Evolutionary conservation across 768 basidiomycete genomes (phyloP).

Genomic region (Leccinum obscurum): DNA sequence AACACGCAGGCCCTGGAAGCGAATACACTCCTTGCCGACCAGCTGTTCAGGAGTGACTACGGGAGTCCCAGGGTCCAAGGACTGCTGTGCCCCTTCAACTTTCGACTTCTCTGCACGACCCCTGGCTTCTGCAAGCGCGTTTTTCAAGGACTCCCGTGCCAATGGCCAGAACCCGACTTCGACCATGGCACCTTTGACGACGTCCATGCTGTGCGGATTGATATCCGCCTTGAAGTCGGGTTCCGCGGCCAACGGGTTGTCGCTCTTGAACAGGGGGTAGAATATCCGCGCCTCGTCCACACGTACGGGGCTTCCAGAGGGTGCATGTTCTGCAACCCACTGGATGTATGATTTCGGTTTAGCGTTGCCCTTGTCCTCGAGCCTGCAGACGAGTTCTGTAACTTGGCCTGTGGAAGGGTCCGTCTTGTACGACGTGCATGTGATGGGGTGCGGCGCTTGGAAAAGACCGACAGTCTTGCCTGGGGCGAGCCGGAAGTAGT

Average conservation of each 20-base stretch:
- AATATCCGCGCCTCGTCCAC: slow-evolving; percentile 93
- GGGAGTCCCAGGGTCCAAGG: slow-evolving; percentile 56
- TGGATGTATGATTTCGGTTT: slow-evolving; percentile 96
- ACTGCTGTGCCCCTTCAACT: slow-evolving; percentile 39
- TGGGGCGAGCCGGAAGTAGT: slow-evolving; percentile 97
- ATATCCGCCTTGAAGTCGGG: slow-evolving; percentile 85
- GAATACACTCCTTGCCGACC: slow-evolving; percentile 86
- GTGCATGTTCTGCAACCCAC: slow-evolving; percentile 88
- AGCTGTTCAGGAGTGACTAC: slow-evolving; percentile 72
- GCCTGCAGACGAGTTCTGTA: slow-evolving; percentile 71
- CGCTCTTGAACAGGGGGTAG: slow-evolving; percentile 91
- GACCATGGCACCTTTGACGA: slow-evolving; percentile 77
- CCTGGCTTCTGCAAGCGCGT: slow-evolving; percentile 66
- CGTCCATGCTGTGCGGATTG: slow-evolving; percentile 76
- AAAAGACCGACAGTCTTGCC: slow-evolving; percentile 97
- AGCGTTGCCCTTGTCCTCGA: slow-evolving; percentile 70
- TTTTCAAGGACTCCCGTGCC: slow-evolving; percentile 62
- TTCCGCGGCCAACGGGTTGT: slow-evolving; percentile 68
- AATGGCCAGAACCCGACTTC: slow-evolving; percentile 90
- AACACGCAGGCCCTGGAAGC: slow-evolving; percentile 95
- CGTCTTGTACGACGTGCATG: slow-evolving; percentile 85
- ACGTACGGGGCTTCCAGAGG: slow-evolving; percentile 76
- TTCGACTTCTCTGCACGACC: slow-evolving; percentile 61
- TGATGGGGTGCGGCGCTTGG: slow-evolving; percentile 89
- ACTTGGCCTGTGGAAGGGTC: slow-evolving; percentile 74